Conservation (phyloP, 2,329 filamentous ascomycete genomes). For the Penicillium sp. region DNA sequence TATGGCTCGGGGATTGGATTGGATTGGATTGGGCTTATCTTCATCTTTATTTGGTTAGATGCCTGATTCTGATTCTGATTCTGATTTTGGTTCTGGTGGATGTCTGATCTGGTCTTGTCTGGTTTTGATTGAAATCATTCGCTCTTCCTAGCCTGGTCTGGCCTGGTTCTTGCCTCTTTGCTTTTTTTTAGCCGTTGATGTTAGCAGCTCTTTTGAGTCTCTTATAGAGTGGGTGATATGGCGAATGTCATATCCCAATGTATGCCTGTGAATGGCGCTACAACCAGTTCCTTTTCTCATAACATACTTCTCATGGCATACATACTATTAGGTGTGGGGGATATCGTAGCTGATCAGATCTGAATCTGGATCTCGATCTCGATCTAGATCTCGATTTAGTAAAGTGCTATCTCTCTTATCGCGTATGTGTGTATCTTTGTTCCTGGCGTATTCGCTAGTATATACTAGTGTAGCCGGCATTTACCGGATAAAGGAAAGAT, state of each 20-base stretch:
- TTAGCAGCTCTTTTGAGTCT: conserved; percentile 14
- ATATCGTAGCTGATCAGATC: not conserved
- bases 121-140: conserved; percentile 22
- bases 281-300: too few relatives aligned
- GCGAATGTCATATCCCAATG: not conserved
- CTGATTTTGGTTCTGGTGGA: not conserved
- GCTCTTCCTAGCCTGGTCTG: conserved; percentile 13
- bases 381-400: not conserved
- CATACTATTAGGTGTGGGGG: not conserved
- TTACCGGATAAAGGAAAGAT: not conserved
- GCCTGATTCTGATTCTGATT: not conserved
- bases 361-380: not conserved
- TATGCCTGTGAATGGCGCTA: conserved; percentile 1
- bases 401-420: not conserved
- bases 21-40: not conserved
- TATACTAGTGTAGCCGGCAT: not conserved
- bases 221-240: conserved; percentile 21
- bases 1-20: conserved; percentile 21
- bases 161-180: not conserved
- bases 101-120: not conserved
- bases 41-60: not conserved
- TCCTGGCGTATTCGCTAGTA: conserved; percentile 5
- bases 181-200: not conserved
- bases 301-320: too few relatives aligned
- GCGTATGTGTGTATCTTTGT: conserved; percentile 1